Conservation (phyloP, 164 flowering plant species). For the Warburgia ugandensis region DNA sequence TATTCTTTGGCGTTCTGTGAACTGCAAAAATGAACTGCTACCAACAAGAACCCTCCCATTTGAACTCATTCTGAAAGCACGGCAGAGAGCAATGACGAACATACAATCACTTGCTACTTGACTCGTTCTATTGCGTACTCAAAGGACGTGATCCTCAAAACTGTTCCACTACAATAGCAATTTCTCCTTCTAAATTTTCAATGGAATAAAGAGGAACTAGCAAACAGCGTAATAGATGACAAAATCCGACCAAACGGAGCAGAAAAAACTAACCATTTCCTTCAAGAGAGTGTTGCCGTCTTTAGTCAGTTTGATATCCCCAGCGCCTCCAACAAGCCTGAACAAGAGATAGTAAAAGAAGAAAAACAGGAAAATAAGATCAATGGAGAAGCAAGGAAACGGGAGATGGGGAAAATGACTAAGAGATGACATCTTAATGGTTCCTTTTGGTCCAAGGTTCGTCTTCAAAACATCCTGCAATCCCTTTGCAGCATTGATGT, state of each 20-base stretch:
- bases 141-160: no score
- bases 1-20: no score
- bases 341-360: neutral
- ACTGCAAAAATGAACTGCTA: no score
- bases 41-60: no score
- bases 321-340: conserved; percentile 99
- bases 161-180: no score
- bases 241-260: neutral
- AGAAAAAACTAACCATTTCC: conserved; percentile 60
- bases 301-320: conserved; percentile 96
- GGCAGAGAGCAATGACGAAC: no score
- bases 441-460: conserved; percentile 98
- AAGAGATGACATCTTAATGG: conserved; percentile 74
- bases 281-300: conserved; percentile 96
- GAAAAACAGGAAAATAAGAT: neutral
- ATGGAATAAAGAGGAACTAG: no score
- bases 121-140: no score
- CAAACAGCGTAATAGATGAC: neutral
- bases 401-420: neutral
- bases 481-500: conserved; percentile 97
- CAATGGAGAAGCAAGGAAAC: neutral
- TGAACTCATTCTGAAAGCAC: no score
- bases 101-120: no score
- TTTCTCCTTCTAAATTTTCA: no score
- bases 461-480: conserved; percentile 90